phyloP scores from a whole-genome alignment of 2,329 filamentous ascomycete genomes.

The Chalaropsis ovoidea region DNA sequence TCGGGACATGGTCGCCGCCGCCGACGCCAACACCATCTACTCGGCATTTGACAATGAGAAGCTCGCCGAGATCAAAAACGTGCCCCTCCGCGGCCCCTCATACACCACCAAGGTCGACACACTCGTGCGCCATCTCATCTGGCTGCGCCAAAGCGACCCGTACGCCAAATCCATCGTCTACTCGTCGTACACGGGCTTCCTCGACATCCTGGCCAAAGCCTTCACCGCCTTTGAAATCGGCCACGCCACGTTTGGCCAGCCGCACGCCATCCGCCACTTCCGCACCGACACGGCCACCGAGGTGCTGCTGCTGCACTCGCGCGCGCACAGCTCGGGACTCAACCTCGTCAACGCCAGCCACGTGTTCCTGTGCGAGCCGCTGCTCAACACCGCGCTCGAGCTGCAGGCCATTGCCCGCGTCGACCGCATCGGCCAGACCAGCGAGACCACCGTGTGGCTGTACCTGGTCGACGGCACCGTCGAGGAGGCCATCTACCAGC shows the following conservation, averaged over 20 bases:
- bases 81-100: conserved; percentile 61
- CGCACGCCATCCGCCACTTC: conserved; percentile 63
- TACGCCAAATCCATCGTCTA: conserved; percentile 91
- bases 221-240: conserved; percentile 64
- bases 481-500: conserved; percentile 81
- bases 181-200: conserved; percentile 63
- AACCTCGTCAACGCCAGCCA: conserved; percentile 90
- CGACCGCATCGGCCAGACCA: conserved; percentile 82
- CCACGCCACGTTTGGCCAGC: conserved; percentile 57
- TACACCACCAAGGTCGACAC: conserved; percentile 90
- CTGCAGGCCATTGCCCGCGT: conserved; percentile 91
- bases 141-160: conserved; percentile 73
- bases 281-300: conserved; percentile 63
- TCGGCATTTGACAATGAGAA: conserved; percentile 60
- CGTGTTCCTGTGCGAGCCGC: conserved; percentile 86
- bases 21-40: conserved; percentile 46
- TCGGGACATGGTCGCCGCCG: background rate
- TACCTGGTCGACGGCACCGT: conserved; percentile 87
- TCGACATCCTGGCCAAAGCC: conserved; percentile 60
- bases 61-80: conserved; percentile 68
- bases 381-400: conserved; percentile 88
- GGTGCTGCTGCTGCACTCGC: conserved; percentile 81
- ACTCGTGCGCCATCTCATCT: conserved; percentile 68
- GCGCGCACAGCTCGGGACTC: conserved; percentile 76
- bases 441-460: conserved; percentile 87